Evolutionary conservation across 169 alveolate species (phyloP).

Genomic region (Eimeria sp.): DNA sequence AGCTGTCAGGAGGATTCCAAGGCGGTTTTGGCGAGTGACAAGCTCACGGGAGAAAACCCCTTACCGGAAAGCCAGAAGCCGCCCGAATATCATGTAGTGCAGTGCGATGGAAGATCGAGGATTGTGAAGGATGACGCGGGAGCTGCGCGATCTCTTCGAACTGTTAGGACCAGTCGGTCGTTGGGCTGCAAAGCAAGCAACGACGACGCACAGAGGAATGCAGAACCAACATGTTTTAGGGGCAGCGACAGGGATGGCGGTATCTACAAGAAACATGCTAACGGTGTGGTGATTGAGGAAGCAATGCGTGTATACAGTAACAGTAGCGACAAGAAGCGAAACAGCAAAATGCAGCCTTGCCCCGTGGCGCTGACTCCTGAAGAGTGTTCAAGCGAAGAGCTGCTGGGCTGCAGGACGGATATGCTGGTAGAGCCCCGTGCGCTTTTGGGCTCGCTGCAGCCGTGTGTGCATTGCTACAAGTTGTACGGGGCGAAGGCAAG

Average conservation of each 20-base stretch:
- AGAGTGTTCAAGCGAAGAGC: constrained; percentile 56
- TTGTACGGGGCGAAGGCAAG: constrained; percentile 88
- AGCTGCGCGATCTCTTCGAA: neutral
- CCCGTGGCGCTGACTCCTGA: constrained; percentile 43
- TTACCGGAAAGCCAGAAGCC: neutral
- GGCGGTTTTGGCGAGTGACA: neutral
- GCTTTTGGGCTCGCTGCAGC: constrained; percentile 77
- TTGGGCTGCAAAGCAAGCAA: neutral
- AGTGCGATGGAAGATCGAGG: neutral
- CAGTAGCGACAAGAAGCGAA: constrained; percentile 45
- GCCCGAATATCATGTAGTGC: neutral
- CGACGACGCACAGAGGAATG: neutral
- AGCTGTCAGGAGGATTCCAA: neutral
- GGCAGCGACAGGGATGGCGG: neutral
- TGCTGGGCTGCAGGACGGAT: constrained; percentile 82
- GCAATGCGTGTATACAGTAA: constrained; percentile 48
- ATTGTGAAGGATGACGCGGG: neutral
- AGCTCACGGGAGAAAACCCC: neutral
- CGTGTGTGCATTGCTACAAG: constrained; percentile 81
- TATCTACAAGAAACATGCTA: neutral
- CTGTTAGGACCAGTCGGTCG: neutral
- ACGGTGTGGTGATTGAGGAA: constrained; percentile 56
- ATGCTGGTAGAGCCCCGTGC: constrained; percentile 80
- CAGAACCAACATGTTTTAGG: neutral
- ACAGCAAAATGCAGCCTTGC: constrained; percentile 69